Percentiles rank a stretch among this genome's conserved stretches.
Conservation (phyloP, 2,329 filamentous ascomycete species). For the Sclerotiophoma versabilis region DNA sequence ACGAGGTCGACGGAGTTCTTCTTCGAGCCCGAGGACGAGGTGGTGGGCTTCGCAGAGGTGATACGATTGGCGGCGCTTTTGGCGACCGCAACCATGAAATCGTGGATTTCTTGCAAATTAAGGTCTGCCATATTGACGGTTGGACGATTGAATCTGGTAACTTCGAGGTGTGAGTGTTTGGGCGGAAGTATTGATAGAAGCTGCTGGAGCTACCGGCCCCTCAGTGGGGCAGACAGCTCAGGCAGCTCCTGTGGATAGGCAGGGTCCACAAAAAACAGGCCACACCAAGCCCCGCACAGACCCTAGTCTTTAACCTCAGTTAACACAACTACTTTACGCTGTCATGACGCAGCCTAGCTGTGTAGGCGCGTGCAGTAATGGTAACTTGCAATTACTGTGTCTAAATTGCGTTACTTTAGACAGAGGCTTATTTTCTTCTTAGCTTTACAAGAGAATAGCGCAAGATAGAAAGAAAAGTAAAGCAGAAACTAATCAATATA, state of each 20-base stretch:
- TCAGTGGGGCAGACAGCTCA: constrained; percentile 14
- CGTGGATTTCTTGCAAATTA: constrained; percentile 57
- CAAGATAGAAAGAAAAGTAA: no score
- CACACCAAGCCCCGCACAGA: no score
- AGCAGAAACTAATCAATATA: no score
- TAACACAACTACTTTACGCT: no score
- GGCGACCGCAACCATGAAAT: constrained; percentile 57
- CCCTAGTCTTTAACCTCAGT: no score
- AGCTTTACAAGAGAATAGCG: no score
- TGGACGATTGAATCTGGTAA: background rate
- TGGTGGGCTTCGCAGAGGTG: constrained; percentile 53
- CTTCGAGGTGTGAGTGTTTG: background rate
- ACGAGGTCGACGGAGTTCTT: constrained; percentile 67
- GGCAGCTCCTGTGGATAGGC: constrained; percentile 9
- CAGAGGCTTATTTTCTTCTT: no score
- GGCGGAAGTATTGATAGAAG: background rate
- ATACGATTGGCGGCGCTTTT: constrained; percentile 57
- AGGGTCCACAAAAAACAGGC: constrained; percentile 16
- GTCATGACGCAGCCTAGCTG: no score
- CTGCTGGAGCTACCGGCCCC: constrained; percentile 15
- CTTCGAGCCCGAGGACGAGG: constrained; percentile 53
- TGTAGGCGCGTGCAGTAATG: no score
- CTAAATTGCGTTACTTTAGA: no score
- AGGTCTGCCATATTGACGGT: constrained; percentile 41
- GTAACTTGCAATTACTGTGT: no score